Base-by-base conservation (phyloP, 352 stramenopile species). In the Peronospora tabacina region DNA sequence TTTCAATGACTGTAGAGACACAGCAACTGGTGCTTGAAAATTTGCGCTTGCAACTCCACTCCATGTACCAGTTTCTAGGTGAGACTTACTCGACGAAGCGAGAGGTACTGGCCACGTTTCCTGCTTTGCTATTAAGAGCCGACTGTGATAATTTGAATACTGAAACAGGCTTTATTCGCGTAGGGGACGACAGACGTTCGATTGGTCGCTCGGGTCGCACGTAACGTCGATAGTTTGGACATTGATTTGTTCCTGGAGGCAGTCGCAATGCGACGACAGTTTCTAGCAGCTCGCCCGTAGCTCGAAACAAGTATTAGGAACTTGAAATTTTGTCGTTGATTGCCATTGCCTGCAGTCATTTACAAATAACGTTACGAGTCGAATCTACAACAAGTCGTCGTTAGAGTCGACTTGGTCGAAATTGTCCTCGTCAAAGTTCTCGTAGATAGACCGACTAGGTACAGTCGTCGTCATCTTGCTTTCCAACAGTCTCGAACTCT, bases 1-100 rank as follows among this genome's bases (percentile, higher is more conserved):
- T 65, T 2, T 56, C 66, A 0, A 67, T 92, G 52, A 68, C 63
- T n/a, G 59, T 92, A 26, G 77, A 89, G 50, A 92, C 82, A 36
- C 63, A 69, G 17, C 32, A 70, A n/a, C 42, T 90, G 19, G 63
- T 60, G 22, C 56, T 79, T 20, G 63, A 72, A 24, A 56, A 70
- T 17, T 47, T 85, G n/a, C 70, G 75, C 10, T 59, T 92, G 52
- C 63, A 62, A 10, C 46, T 90, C 12, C 77, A 77, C 16, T 86
- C 79, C 29, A 81, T 90, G 77, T 90, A 87, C 33, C 82, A 93
- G 49, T 90, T 93, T 42, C 48, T 93, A 2, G 82, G 82, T 12
- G 82, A 93, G 49, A 90, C 82, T 10, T 75, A 87, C 48, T 38
- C 35, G 7, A 48, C 10, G 10, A 47, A 53, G 10, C 44, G 7